Conservation (phyloP, 2,329 filamentous ascomycete species). For the Neurospora sp. region DNA sequence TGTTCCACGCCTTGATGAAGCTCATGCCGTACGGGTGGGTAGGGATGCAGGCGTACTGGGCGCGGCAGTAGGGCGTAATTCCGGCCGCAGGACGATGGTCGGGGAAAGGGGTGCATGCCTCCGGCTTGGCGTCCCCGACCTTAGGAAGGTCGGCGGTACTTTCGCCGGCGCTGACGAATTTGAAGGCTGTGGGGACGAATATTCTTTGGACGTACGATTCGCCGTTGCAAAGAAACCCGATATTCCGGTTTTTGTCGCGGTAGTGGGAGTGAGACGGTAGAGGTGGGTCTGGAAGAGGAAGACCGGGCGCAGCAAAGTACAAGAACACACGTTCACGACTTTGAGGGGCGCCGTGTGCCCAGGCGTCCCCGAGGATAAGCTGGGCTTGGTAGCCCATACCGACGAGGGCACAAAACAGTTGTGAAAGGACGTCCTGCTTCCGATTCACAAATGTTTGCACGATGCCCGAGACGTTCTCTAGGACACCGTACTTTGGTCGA, state of each 20-base stretch:
- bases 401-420: slow-evolving; percentile 62
- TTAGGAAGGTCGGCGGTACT: slow-evolving; percentile 50
- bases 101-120: slow-evolving; percentile 53
- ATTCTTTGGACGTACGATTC: slow-evolving; percentile 46
- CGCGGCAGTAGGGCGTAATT: slow-evolving; percentile 28
- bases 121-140: slow-evolving; percentile 50
- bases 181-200: slow-evolving; percentile 47
- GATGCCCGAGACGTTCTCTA: slow-evolving; percentile 69
- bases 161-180: slow-evolving; percentile 41
- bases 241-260: slow-evolving; percentile 16
- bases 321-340: slow-evolving; percentile 59
- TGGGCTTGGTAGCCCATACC: slow-evolving; percentile 69
- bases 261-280: slow-evolving; percentile 54
- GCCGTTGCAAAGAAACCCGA: slow-evolving; percentile 53
- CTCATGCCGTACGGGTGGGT: slow-evolving; percentile 44
- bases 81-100: slow-evolving; percentile 51
- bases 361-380: slow-evolving; percentile 58
- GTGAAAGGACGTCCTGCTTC: slow-evolving; percentile 57
- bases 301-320: slow-evolving; percentile 57
- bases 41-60: slow-evolving; percentile 49
- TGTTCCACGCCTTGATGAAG: slow-evolving; percentile 35
- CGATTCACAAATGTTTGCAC: slow-evolving; percentile 32
- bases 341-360: slow-evolving; percentile 58
- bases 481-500: slow-evolving; percentile 60
- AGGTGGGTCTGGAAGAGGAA: slow-evolving; percentile 45